Evolutionary conservation across 495 filamentous ascomycete species (phyloP).

Genomic region (Aspergillus ostianus): DNA sequence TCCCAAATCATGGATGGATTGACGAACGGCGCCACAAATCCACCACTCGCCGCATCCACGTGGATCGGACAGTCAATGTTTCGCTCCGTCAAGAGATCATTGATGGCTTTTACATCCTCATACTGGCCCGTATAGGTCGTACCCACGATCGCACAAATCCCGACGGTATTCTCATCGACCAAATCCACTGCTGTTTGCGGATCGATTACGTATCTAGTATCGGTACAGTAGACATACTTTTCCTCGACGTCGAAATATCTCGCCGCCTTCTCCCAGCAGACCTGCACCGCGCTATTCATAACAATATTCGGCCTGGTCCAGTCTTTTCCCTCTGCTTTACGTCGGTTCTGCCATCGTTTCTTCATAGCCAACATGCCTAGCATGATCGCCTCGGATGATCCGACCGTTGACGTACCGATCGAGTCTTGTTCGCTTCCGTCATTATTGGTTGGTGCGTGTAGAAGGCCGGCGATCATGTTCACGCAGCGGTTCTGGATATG

Average conservation of each 20-base stretch:
- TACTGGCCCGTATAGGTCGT: conserved; percentile 95
- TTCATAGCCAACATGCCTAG: conserved; percentile 90
- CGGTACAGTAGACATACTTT: conserved; percentile 80
- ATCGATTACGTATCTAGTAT: conserved; percentile 81
- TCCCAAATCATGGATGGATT: conserved; percentile 80
- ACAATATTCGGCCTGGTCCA: conserved; percentile 77
- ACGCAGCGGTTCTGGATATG: conserved; percentile 87
- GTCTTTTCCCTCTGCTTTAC: conserved; percentile 73
- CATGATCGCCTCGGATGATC: conserved; percentile 89
- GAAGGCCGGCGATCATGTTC: conserved; percentile 82
- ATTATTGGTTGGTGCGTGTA: conserved; percentile 61
- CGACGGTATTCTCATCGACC: conserved; percentile 95
- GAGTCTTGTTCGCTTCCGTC: conserved; percentile 49
- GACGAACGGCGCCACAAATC: conserved; percentile 87
- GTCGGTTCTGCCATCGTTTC: conserved; percentile 87
- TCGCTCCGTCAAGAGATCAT: conserved; percentile 71
- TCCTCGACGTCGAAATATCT: conserved; percentile 93
- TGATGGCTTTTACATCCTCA: conserved; percentile 87
- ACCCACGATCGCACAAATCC: conserved; percentile 85
- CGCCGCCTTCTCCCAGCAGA: conserved; percentile 94
- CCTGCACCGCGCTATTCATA: conserved; percentile 91
- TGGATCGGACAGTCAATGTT: conserved; percentile 80
- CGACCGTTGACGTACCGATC: conserved; percentile 83
- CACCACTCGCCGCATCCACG: conserved; percentile 86
- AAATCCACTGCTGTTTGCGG: conserved; percentile 75